Percentiles rank a stretch among this genome's conserved stretches.
Evolutionary conservation across 768 basidiomycete genomes (phyloP).

Genomic region (Hortiboletus flavorubellus): DNA sequence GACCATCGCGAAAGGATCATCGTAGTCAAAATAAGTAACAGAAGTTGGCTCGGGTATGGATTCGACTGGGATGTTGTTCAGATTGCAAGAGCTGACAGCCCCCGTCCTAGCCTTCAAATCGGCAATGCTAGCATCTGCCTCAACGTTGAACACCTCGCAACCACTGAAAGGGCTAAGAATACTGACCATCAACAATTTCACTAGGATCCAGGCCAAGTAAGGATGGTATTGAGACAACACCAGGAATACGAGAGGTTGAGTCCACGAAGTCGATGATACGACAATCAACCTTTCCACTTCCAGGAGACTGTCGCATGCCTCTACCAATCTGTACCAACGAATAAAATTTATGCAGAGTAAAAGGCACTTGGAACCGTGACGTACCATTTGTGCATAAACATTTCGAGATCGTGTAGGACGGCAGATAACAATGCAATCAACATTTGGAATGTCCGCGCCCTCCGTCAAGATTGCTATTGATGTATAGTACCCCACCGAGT

Average conservation of each 20-base stretch:
- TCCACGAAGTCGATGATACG: conserved; percentile 92
- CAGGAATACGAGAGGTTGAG: conserved; percentile 59
- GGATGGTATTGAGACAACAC: conserved; percentile 75
- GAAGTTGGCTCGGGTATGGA: conserved; percentile 52
- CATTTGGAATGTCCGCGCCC: conserved; percentile 92
- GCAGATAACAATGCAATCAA: conserved; percentile 87
- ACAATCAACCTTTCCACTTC: conserved; percentile 80
- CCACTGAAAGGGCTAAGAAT: background rate
- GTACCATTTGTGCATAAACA: conserved; percentile 89
- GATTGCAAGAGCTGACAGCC: conserved; percentile 10
- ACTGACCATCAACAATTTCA: conserved; percentile 56
- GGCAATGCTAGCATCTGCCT: conserved; percentile 50
- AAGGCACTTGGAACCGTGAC: conserved; percentile 3
- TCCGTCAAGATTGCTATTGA: conserved; percentile 77
- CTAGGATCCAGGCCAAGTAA: conserved; percentile 82
- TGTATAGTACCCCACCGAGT: background rate
- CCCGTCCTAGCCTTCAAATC: conserved; percentile 43
- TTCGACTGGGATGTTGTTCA: background rate
- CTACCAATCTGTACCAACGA: conserved; percentile 70
- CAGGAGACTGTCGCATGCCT: conserved; percentile 82
- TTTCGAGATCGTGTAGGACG: conserved; percentile 88
- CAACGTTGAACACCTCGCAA: background rate
- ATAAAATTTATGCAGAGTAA: background rate
- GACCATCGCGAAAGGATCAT: conserved; percentile 65
- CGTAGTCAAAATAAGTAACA: conserved; percentile 73